phyloP scores from a whole-genome alignment of 148 eudicot species.

The Chenopodium suecicum region DNA sequence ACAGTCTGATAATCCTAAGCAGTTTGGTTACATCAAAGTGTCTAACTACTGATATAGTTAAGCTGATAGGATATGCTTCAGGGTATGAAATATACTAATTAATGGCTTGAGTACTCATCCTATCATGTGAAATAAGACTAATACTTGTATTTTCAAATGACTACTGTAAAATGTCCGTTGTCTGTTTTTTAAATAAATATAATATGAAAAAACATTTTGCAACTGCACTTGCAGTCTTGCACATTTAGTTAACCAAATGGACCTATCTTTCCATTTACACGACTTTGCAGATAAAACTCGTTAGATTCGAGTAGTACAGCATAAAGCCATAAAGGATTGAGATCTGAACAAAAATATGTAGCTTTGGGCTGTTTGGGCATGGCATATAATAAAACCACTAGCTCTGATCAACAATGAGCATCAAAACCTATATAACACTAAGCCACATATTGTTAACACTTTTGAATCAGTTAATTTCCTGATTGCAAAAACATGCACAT shows the following conservation, averaged over 20 bases:
- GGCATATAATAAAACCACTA: background rate
- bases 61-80: too few relatives aligned
- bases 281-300: background rate
- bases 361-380: background rate
- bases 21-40: slow-evolving; percentile 43
- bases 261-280: background rate
- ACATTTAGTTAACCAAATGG: too few relatives aligned
- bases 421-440: background rate
- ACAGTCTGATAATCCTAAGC: slow-evolving; percentile 32
- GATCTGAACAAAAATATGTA: background rate
- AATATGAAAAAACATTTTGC: too few relatives aligned
- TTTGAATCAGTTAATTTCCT: background rate
- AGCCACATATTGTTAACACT: background rate
- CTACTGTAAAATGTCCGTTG: too few relatives aligned
- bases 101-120: too few relatives aligned
- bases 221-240: too few relatives aligned
- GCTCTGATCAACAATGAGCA: background rate
- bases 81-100: too few relatives aligned
- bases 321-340: background rate
- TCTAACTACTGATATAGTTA: background rate
- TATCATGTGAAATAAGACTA: too few relatives aligned
- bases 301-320: background rate
- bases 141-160: too few relatives aligned
- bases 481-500: background rate
- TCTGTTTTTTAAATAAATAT: too few relatives aligned